Base-by-base conservation (phyloP, 2,329 filamentous ascomycete genomes). In the Penicillium sp. region DNA sequence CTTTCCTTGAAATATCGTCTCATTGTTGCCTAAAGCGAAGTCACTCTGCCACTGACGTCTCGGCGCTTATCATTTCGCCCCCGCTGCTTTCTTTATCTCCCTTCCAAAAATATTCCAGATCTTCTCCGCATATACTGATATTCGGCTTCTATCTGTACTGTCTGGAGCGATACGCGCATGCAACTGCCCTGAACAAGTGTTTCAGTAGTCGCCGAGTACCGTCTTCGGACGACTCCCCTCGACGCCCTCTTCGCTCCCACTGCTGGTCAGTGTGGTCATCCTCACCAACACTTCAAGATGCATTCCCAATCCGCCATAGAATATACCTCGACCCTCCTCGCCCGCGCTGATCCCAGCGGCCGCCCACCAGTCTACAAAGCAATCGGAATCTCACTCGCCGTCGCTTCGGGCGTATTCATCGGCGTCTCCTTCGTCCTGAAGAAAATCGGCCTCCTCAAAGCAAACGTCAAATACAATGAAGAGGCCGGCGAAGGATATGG, bases 401-500 rank as follows among this genome's bases (percentile, higher is more conserved):
- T 96, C 51, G 83, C 84, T 28, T 97, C 92, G 0, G 93, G 93
- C 37, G 69, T 89, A 50, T 97, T 97, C 68, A 98, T 98, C 66
- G 93, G 93, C 47, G 80, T 87, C 12, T 97, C 92, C 0, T 98
- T 97, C 69, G 91, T 97, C 25, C 74, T 98, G 65, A 97, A 97
- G 74, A 98, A 98, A 75, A 79, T 88, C 52, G 93, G 93, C 4
- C 74, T 98, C 60, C 78, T 98, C 54, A 90, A 84, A 68, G 92
- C 93, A 44, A 98, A 97, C 71, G 84, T 88, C 62, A 97, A 97
- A 70, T 97, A 97, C 76, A 87, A 95, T 54, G 90, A 97, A 72
- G 89, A 88, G 58, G 91, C 93, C 0, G 93, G 93, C 52, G 92
- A 97, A 71, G 93, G 93, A 49, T 97, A 97, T 69, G 91, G 92